phyloP scores from a whole-genome alignment of 805 yeast genomes.

The Candida broadrunensis region DNA sequence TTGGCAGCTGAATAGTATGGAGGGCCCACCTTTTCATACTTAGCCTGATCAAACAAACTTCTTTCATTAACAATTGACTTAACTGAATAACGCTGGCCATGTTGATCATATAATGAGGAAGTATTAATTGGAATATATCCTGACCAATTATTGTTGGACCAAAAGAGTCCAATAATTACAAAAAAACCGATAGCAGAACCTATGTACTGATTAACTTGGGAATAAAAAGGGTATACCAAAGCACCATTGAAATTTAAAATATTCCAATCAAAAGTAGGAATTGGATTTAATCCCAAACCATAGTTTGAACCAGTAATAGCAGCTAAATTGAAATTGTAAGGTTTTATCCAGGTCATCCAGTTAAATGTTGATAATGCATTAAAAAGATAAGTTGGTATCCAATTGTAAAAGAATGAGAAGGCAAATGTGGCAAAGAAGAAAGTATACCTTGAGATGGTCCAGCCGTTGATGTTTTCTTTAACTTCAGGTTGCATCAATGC shows the following conservation, averaged over 20 bases:
- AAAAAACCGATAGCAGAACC: slow-evolving; percentile 18
- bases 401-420: slow-evolving; percentile 40
- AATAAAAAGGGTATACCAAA: slow-evolving; percentile 44
- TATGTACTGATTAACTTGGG: slow-evolving; percentile 14
- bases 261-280: slow-evolving; percentile 56
- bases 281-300: slow-evolving; percentile 55
- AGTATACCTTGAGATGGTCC: slow-evolving; percentile 25
- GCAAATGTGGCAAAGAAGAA: slow-evolving; percentile 18
- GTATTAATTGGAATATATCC: slow-evolving; percentile 37
- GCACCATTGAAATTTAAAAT: slow-evolving; percentile 26
- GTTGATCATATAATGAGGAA: slow-evolving; percentile 45
- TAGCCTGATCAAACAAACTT: slow-evolving; percentile 25
- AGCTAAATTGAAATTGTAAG: slow-evolving; percentile 49
- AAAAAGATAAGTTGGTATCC: slow-evolving; percentile 46
- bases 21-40: slow-evolving; percentile 24
- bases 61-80: slow-evolving; percentile 36
- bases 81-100: slow-evolving; percentile 44
- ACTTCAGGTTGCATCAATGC: slow-evolving; percentile 26
- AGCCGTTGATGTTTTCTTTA: slow-evolving; percentile 26
- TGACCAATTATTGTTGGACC: slow-evolving; percentile 23
- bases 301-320: slow-evolving; percentile 43
- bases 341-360: slow-evolving; percentile 62
- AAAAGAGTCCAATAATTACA: slow-evolving; percentile 17
- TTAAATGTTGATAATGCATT: slow-evolving; percentile 41
- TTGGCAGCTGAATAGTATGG: slow-evolving; percentile 31